Conservation (phyloP, 176 grass and related monocot genomes). For the Oryza longistaminata region DNA sequence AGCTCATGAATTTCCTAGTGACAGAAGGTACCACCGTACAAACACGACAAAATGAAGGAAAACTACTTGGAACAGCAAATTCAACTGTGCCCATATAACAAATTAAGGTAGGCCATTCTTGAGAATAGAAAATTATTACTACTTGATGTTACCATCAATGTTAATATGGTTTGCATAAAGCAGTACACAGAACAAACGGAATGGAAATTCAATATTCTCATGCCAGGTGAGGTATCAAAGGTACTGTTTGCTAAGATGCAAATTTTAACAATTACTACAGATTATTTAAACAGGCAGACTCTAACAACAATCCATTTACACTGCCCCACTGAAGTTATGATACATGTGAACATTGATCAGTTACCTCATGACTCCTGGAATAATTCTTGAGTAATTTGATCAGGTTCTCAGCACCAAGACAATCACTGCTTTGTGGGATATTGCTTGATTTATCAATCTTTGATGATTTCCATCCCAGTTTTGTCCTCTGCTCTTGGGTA, state of each 20-base stretch:
- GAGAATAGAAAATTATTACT: background rate
- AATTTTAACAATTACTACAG: background rate
- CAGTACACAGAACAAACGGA: background rate
- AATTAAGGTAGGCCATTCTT: background rate
- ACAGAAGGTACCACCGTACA: background rate
- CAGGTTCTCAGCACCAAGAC: conserved; percentile 90
- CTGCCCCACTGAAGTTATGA: background rate
- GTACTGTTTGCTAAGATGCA: background rate
- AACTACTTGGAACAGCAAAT: background rate
- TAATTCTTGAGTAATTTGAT: conserved; percentile 95
- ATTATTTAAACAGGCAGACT: background rate
- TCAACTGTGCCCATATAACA: background rate
- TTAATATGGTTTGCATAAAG: background rate
- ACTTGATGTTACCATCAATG: background rate
- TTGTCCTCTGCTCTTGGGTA: conserved; percentile 90
- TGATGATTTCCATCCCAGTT: conserved; percentile 95
- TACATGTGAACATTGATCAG: background rate
- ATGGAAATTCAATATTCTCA: background rate
- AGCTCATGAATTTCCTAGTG: background rate
- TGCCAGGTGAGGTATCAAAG: background rate
- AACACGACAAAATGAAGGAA: background rate
- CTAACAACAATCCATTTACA: conserved; percentile 11
- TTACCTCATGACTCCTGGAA: conserved; percentile 92
- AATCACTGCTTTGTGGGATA: conserved; percentile 84
- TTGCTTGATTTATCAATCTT: conserved; percentile 69